Evolutionary conservation across 768 basidiomycete species (phyloP), one percentile per base, ranked within the genome.

Genomic region (Xerocomus spinulosus): DNA sequence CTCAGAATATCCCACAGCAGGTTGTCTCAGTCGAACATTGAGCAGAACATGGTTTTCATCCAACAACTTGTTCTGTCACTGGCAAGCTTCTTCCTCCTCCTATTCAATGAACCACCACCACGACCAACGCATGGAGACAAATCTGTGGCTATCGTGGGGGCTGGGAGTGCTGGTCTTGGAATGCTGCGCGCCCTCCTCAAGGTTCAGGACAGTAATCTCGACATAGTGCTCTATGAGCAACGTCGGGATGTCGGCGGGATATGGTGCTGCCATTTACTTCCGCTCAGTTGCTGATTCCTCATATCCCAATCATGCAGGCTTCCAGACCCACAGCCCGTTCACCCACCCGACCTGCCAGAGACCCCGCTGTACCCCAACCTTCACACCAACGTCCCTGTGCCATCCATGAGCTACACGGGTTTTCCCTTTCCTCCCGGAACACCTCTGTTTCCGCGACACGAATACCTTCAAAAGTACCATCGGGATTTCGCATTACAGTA

Each of bases 61-160:
- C n/a, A n/a, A n/a, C 51, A 42, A 36, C 29, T 45, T 36, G 23
- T 57, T 3, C 35, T 58, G 14, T 50, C 50, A 2, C 21, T 60
- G 12, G 10, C 48, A 5, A 50, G 48, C 23, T 50, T 47, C 15
- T 9, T 49, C 13, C 18, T 57, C 21, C 25, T 54, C 18, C 56
- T 32, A 9, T 41, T 33, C 14, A 23, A 20, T 18, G 3, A 9
- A 15, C 38, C 43, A 8, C 36, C 7, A 10, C 53, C 46, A 30
- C 50, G 25, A 18, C 25, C 17, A 36, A 35, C 17, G 2, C 49
- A 52, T 9, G 50, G 4, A 3, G 42, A 18, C 23, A 81, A 79
- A 62, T 73, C 73, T 5, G 75, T 83, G 43, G 80, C 74, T 6
- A 73, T 83, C 41, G 68, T 83, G 15, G 82, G 82, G 9, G 77